Percentiles rank a stretch among this genome's conserved stretches.
These are phyloP conservation scores for Populus deltoides DNA, from an alignment of 345 rosid genomes.

Conservation along the genomic window DNA sequence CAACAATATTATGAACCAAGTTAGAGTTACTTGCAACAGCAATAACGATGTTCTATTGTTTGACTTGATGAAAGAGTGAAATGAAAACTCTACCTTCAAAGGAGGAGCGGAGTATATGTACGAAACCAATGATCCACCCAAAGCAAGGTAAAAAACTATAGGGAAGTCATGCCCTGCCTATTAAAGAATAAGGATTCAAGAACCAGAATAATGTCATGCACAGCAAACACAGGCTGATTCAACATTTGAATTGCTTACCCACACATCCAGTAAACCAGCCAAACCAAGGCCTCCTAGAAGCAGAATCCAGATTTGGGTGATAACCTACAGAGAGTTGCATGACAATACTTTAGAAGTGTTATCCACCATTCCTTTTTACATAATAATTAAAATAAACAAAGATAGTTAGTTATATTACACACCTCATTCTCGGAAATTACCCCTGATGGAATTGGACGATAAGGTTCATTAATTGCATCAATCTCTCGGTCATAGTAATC, in stretches of 20 bases:
- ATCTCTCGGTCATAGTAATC: slow-evolving; percentile 98
- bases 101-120: slow-evolving; percentile 98
- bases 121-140: slow-evolving; percentile 95
- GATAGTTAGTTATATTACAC: background rate
- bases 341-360: background rate
- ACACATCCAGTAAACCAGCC: slow-evolving; percentile 76
- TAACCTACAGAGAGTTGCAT: slow-evolving; percentile 53
- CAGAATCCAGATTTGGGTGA: slow-evolving; percentile 82
- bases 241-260: slow-evolving; percentile 56
- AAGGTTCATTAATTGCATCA: slow-evolving; percentile 96
- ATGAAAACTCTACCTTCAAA: slow-evolving; percentile 56
- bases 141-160: slow-evolving; percentile 72
- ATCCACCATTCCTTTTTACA: background rate
- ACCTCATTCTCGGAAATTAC: slow-evolving; percentile 93
- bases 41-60: background rate
- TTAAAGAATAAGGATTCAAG: slow-evolving; percentile 28
- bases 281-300: slow-evolving; percentile 84
- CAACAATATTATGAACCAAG: slow-evolving; percentile 21
- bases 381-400: background rate
- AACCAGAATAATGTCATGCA: background rate
- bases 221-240: slow-evolving; percentile 1
- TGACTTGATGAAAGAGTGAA: slow-evolving; percentile 12
- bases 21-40: slow-evolving; percentile 4
- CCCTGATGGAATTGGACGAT: slow-evolving; percentile 96
- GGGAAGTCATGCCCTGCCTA: slow-evolving; percentile 93